These are phyloP conservation scores for Populus hybrid DNA, from an alignment of 441 rosid species.

Conservation along the genomic window DNA sequence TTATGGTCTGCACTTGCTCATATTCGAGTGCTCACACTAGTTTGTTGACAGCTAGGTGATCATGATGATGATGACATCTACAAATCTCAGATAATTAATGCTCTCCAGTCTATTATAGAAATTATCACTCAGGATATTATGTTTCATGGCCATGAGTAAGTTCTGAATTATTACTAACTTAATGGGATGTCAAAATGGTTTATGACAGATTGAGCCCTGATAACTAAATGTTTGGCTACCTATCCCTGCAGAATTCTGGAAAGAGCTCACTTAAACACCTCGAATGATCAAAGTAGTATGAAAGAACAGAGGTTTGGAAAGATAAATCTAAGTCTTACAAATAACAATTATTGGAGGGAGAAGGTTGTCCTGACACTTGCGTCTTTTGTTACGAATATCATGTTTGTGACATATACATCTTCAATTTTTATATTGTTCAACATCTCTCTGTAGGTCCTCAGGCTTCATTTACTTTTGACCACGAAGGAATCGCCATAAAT, in stretches of 20 bases:
- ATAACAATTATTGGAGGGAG: constrained; percentile 51
- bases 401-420: constrained; percentile 13
- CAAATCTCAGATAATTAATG: constrained; percentile 76
- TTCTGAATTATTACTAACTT: constrained; percentile 24
- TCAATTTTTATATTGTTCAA: constrained; percentile 20
- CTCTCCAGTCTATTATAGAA: constrained; percentile 94
- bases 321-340: constrained; percentile 40
- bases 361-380: constrained; percentile 50
- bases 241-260: constrained; percentile 52
- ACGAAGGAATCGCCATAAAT: constrained; percentile 97
- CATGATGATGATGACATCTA: constrained; percentile 34
- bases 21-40: constrained; percentile 22
- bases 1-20: constrained; percentile 10
- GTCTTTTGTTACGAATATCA: constrained; percentile 1
- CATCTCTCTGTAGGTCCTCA: constrained; percentile 47
- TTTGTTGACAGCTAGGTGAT: constrained; percentile 51
- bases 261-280: constrained; percentile 34
- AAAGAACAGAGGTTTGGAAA: constrained; percentile 79
- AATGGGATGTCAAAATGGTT: background rate
- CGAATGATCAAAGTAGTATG: constrained; percentile 25
- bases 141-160: constrained; percentile 77
- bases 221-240: constrained; percentile 12
- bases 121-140: constrained; percentile 76
- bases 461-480: constrained; percentile 79
- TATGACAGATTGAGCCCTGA: constrained; percentile 10